Conservation (phyloP, 179 eudicot species). For the Gypsophila paniculata region DNA sequence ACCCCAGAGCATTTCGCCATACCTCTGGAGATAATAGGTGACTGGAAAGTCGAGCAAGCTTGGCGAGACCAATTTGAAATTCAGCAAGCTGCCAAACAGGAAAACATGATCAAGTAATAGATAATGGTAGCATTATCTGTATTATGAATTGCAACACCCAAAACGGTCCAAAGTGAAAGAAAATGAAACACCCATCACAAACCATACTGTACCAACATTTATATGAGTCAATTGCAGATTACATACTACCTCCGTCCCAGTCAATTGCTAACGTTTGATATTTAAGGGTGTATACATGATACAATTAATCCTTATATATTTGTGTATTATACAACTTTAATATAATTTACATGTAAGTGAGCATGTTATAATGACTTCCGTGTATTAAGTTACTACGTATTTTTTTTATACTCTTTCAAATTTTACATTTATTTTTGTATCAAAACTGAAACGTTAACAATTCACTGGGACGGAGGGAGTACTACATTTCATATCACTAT, state of each 20-base stretch:
- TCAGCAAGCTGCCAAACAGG: constrained; percentile 65
- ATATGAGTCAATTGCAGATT: constrained; percentile 1
- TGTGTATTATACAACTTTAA: too few relatives aligned
- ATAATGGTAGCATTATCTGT: constrained; percentile 15
- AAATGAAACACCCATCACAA: constrained; percentile 7
- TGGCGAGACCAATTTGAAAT: constrained; percentile 86
- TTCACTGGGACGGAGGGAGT: too few relatives aligned
- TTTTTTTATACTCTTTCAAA: too few relatives aligned
- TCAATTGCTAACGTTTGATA: too few relatives aligned
- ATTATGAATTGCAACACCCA: neutral
- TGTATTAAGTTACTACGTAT: too few relatives aligned
- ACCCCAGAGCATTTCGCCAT: constrained; percentile 25
- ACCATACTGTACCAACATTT: neutral
- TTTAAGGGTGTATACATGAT: too few relatives aligned
- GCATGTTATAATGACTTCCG: too few relatives aligned
- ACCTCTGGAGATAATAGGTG: constrained; percentile 75
- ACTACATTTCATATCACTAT: too few relatives aligned
- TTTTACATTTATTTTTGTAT: too few relatives aligned
- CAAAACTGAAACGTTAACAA: too few relatives aligned
- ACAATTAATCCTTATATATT: too few relatives aligned
- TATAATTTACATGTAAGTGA: too few relatives aligned
- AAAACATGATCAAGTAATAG: constrained; percentile 1
- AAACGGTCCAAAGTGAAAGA: neutral
- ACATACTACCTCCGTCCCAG: neutral
- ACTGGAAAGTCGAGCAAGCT: constrained; percentile 71